Evolutionary conservation across 768 basidiomycete genomes (phyloP).

Genomic region (Rhodotorula babjevae): DNA sequence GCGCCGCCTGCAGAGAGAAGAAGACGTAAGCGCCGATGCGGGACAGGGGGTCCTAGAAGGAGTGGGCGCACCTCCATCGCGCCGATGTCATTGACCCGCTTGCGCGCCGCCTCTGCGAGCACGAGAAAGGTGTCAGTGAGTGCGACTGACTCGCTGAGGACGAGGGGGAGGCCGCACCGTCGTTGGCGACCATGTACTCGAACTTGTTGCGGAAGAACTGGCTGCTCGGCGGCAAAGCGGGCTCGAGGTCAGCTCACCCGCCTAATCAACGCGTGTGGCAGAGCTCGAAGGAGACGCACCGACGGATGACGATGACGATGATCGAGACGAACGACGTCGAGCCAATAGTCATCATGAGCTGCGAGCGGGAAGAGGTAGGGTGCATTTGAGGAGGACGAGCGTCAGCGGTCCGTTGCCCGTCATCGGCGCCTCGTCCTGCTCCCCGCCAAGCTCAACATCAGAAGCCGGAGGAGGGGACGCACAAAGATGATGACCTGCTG

Average conservation of each 20-base stretch:
- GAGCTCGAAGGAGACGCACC: slow-evolving; percentile 52
- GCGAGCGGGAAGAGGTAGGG: background rate
- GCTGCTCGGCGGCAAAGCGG: too few species aligned
- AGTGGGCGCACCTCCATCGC: slow-evolving; percentile 20
- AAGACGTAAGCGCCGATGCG: too few species aligned
- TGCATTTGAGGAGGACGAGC: background rate
- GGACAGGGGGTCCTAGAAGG: too few species aligned
- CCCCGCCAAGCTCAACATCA: too few species aligned
- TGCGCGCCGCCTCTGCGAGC: slow-evolving; percentile 15
- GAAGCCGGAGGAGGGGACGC: too few species aligned
- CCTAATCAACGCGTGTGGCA: too few species aligned
- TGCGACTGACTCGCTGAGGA: too few species aligned
- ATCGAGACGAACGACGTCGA: slow-evolving; percentile 70
- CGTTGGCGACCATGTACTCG: slow-evolving; percentile 44
- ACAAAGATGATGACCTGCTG: slow-evolving; percentile 54
- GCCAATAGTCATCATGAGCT: slow-evolving; percentile 23
- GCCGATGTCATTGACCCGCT: slow-evolving; percentile 25
- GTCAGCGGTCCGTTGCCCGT: too few species aligned
- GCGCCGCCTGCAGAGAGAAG: background rate
- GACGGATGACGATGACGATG: slow-evolving; percentile 73
- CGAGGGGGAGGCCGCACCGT: slow-evolving; percentile 17
- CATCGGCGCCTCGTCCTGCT: too few species aligned
- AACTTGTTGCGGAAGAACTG: slow-evolving; percentile 69
- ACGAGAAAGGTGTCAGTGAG: too few species aligned
- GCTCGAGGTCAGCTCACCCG: too few species aligned